Conservation (phyloP, 129 eudicot species). For the Artemisia tridentata region DNA sequence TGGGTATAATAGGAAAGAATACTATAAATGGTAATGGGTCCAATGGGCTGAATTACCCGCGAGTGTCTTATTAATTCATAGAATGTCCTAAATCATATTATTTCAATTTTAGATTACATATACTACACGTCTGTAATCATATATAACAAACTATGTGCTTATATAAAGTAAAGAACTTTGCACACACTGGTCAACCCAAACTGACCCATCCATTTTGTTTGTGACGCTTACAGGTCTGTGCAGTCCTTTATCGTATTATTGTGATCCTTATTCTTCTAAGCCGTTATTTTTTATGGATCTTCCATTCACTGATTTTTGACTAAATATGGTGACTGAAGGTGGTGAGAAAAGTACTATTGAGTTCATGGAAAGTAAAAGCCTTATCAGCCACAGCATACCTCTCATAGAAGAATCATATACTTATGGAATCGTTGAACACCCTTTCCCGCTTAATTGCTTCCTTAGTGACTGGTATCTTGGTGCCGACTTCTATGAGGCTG, state of each 20-base stretch:
- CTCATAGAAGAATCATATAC: constrained; percentile 89
- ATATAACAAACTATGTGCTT: background rate
- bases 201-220: background rate
- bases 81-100: background rate
- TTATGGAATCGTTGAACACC: constrained; percentile 91
- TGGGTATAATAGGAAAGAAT: no score
- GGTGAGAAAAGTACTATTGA: constrained; percentile 87
- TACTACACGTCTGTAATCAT: background rate
- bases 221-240: background rate
- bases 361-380: constrained; percentile 75
- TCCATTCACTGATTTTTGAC: constrained; percentile 14
- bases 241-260: background rate
- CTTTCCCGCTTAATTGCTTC: constrained; percentile 82
- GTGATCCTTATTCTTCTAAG: constrained; percentile 6
- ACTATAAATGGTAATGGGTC: background rate
- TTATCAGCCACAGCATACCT: constrained; percentile 57
- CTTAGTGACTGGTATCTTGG: constrained; percentile 90
- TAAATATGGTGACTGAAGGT: constrained; percentile 42
- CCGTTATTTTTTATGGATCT: background rate
- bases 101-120: background rate
- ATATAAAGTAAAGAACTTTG: no score
- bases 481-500: constrained; percentile 83
- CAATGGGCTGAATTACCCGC: background rate
- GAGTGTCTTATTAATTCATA: background rate
- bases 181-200: background rate